phyloP scores from a whole-genome alignment of 1,284 basidiomycete species.

The Pascua guehoae region DNA sequence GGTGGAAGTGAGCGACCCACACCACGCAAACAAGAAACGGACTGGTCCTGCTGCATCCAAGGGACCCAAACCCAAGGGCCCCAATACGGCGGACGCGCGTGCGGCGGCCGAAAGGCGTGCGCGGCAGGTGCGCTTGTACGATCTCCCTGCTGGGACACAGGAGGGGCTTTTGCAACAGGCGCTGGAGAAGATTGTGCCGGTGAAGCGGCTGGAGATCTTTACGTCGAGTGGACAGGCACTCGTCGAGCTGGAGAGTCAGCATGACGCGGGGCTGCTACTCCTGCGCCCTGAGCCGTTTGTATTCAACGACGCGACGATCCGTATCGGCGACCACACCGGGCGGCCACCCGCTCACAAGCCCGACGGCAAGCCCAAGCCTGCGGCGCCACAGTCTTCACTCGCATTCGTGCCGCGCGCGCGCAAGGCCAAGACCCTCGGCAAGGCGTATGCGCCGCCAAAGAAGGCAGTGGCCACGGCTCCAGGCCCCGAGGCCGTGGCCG shows the following conservation, averaged over 20 bases:
- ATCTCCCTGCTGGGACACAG: constrained; percentile 68
- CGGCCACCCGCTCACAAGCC: background rate
- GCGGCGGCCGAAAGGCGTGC: constrained; percentile 55
- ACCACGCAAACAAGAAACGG: constrained; percentile 17
- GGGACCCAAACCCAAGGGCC: background rate
- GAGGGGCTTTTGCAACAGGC: constrained; percentile 85
- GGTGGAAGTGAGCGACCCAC: constrained; percentile 37
- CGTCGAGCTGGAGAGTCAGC: constrained; percentile 65
- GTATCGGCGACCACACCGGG: constrained; percentile 14
- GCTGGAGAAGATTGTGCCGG: constrained; percentile 69
- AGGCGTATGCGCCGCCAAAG: constrained; percentile 28
- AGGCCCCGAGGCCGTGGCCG: constrained; percentile 1
- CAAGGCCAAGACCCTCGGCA: constrained; percentile 30
- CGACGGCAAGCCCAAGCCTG: background rate
- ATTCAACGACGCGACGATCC: constrained; percentile 55
- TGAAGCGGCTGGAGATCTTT: constrained; percentile 75
- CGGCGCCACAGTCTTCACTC: constrained; percentile 8
- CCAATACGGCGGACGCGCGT: constrained; percentile 8
- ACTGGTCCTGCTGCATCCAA: no score
- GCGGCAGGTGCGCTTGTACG: constrained; percentile 65
- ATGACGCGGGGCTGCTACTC: constrained; percentile 76
- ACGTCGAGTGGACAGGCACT: constrained; percentile 64
- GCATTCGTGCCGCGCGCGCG: constrained; percentile 33
- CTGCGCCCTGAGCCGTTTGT: constrained; percentile 64
- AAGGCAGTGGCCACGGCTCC: constrained; percentile 17